Base-by-base conservation (phyloP, 83 land plant species). In the Picea mariana region DNA sequence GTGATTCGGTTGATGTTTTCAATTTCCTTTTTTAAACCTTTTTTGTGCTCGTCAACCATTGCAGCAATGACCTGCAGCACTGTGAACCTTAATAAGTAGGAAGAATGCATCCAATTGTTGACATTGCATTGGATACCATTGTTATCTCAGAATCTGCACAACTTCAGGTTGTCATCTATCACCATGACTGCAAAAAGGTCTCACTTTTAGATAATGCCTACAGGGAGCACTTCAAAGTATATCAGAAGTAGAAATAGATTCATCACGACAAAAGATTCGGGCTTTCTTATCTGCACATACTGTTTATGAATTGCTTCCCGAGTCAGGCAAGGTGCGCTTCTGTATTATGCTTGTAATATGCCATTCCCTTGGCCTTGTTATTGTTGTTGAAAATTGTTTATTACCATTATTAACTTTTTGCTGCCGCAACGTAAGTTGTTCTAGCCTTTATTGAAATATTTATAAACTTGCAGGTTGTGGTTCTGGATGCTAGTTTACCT, bases 291-390 rank as follows among this genome's bases (percentile, higher is more conserved):
- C 95, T 12, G 80, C 80, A 42, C 94, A 93, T 79, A 91, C 88
- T n/a, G 99, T 85, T 49, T 96, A 96, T 81, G 97, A 96, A 81
- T 86, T 96, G 80, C 85, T 96, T 75, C 99, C 99, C 21, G 95
- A 94, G 65, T 96, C 99, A 55, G 97, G 99, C 69, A 96, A 96
- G 99, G 99, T 96, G 42, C 83, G 85, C 38, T 58, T 77, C 31
- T 20, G 49, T 16, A 75, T 62, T 42, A 5, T 61, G 16, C 20
- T 84, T 31, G 63, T 62, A 9, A 24, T 62, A 62, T 62, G 18
- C 9, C 26, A 31, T 64, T 81, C 15, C 58, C 84, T 83, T 65
- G 34, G 24, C 27, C 26, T 49, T 34, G 47, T 79, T 62, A 26
- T 68, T 84, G 42, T 67, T 38, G 15, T 8, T 16, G 55, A 73